Conservation (phyloP, 2,329 filamentous ascomycete species). For the Clonostachys rosea region DNA sequence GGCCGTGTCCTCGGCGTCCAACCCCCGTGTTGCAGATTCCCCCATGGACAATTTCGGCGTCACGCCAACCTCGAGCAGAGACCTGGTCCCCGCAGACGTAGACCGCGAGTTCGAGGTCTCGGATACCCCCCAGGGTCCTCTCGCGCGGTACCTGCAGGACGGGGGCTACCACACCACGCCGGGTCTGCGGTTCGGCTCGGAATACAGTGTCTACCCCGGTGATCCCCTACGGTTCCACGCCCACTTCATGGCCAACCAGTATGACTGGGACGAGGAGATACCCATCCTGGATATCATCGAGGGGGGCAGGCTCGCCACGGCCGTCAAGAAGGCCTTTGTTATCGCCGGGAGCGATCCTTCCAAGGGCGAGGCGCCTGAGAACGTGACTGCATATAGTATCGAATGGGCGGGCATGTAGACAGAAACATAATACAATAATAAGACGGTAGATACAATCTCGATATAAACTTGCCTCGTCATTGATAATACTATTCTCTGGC, state of each 20-base stretch:
- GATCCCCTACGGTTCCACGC: conserved; percentile 94
- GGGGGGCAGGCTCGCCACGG: conserved; percentile 83
- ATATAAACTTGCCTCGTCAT: conserved; percentile 1
- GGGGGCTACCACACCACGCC: conserved; percentile 85
- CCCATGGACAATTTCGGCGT: conserved; percentile 8
- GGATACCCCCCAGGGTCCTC: conserved; percentile 33
- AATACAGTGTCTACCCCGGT: conserved; percentile 92
- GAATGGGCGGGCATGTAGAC: conserved; percentile 89
- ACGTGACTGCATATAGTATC: conserved; percentile 72
- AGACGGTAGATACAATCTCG: not conserved
- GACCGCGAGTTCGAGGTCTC: conserved; percentile 5
- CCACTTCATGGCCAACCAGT: conserved; percentile 83
- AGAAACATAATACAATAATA: conserved; percentile 12
- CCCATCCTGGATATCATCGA: conserved; percentile 80
- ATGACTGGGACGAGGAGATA: conserved; percentile 85
- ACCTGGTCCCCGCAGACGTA: conserved; percentile 14
- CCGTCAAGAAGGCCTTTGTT: conserved; percentile 93
- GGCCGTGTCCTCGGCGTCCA: not conserved
- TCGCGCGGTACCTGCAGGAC: conserved; percentile 77
- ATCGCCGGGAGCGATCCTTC: conserved; percentile 63
- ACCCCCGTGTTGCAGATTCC: not conserved
- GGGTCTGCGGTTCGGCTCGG: conserved; percentile 88
- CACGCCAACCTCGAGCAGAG: conserved; percentile 27
- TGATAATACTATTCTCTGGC: not conserved
- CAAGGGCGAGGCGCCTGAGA: conserved; percentile 21